phyloP scores from a whole-genome alignment of 2,329 filamentous ascomycete species.

The Byssochlamys sp. region DNA sequence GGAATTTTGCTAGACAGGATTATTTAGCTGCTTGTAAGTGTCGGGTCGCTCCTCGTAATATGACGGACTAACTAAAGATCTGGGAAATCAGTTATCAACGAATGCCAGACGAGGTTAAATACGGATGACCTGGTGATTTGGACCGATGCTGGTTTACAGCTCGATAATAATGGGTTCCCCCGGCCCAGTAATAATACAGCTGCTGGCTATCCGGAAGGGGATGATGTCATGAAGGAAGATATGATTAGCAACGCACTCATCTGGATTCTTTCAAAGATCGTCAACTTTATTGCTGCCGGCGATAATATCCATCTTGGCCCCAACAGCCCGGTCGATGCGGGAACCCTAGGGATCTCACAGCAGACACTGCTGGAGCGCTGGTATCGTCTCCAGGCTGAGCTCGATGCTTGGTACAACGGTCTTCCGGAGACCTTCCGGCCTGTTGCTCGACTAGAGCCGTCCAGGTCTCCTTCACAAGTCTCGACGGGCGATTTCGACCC shows the following conservation, averaged over 20 bases:
- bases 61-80: neutral
- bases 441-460: constrained; percentile 41
- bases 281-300: constrained; percentile 54
- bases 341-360: constrained; percentile 27
- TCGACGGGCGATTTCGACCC: constrained; percentile 24
- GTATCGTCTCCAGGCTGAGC: constrained; percentile 45
- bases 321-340: constrained; percentile 16
- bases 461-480: constrained; percentile 13
- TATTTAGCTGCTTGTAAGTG: constrained; percentile 52
- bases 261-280: constrained; percentile 57
- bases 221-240: constrained; percentile 50
- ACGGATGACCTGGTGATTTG: constrained; percentile 54
- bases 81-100: constrained; percentile 40
- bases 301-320: constrained; percentile 36
- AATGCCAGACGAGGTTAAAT: constrained; percentile 51
- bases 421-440: constrained; percentile 52
- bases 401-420: constrained; percentile 51
- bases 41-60: neutral
- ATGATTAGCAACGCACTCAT: constrained; percentile 55
- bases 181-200: constrained; percentile 31
- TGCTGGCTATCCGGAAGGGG: constrained; percentile 24
- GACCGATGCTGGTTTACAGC: constrained; percentile 53
- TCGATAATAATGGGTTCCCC: constrained; percentile 46
- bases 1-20: constrained; percentile 59
- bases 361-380: constrained; percentile 39